Percentiles rank a stretch among this genome's conserved stretches.
These are phyloP conservation scores for Arctium lappa DNA, from an alignment of 129 eudicot species.

Conservation along the genomic window DNA sequence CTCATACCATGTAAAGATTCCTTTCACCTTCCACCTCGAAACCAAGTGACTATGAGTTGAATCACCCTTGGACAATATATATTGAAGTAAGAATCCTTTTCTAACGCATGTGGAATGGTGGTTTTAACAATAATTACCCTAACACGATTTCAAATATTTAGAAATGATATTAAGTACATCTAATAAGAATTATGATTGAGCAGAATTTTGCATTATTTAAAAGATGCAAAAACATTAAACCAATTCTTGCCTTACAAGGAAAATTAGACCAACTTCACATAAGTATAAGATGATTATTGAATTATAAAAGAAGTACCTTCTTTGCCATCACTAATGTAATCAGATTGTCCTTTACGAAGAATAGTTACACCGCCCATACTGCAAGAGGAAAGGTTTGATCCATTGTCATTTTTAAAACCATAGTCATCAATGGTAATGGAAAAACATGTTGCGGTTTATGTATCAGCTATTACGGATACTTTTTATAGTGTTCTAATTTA, in stretches of 20 bases:
- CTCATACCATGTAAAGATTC: too few species aligned
- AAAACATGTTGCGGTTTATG: neutral
- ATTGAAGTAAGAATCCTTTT: neutral
- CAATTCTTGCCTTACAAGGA: neutral
- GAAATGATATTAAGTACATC: neutral
- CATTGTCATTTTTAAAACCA: neutral
- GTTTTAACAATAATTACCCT: neutral
- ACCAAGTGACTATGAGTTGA: neutral
- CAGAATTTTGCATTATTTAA: neutral
- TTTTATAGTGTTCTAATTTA: neutral
- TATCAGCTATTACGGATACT: neutral
- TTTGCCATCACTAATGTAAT: conserved; percentile 75
- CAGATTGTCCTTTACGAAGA: conserved; percentile 82
- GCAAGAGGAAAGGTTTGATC: conserved; percentile 19
- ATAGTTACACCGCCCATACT: conserved; percentile 93
- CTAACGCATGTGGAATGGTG: neutral
- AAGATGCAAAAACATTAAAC: neutral
- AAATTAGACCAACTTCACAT: neutral
- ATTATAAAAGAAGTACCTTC: conserved; percentile 42
- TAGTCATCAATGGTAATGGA: neutral
- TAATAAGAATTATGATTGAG: neutral
- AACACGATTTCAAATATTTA: neutral
- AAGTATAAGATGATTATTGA: conserved; percentile 2
- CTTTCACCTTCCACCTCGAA: neutral
- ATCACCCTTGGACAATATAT: neutral